phyloP scores from a whole-genome alignment of 768 basidiomycete genomes.

The Suillus subluteus region DNA sequence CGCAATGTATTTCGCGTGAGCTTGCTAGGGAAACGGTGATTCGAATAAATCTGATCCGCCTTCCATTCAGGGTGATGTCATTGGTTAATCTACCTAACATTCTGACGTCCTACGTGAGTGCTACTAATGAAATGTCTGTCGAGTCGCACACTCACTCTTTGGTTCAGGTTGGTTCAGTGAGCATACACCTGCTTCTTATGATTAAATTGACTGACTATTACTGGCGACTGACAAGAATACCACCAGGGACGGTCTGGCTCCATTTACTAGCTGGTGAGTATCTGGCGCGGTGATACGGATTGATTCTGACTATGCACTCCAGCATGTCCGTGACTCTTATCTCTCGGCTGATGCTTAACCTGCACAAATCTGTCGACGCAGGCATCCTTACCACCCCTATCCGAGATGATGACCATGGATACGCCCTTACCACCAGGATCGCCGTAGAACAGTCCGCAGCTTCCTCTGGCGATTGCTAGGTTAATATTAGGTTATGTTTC shows the following conservation, averaged over 20 bases:
- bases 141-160: background rate
- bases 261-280: constrained; percentile 1
- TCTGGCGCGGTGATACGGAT: background rate
- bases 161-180: background rate
- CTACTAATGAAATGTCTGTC: background rate
- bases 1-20: constrained; percentile 60
- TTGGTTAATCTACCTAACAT: constrained; percentile 53
- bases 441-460: background rate
- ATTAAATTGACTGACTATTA: background rate
- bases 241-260: background rate
- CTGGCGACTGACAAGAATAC: background rate
- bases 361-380: constrained; percentile 43
- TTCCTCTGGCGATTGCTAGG: background rate
- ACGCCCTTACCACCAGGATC: background rate
- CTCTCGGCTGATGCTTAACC: constrained; percentile 60
- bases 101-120: constrained; percentile 42
- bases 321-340: constrained; percentile 57
- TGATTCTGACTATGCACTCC: background rate
- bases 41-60: background rate
- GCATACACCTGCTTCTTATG: background rate
- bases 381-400: constrained; percentile 9
- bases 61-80: constrained; percentile 49
- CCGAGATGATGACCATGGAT: background rate
- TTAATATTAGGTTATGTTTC: background rate
- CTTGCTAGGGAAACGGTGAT: background rate